Percentiles rank a stretch among this genome's conserved stretches.
These are phyloP conservation scores for Globisporangium alternatum DNA, from an alignment of 352 stramenopile genomes.

Conservation along the genomic window DNA sequence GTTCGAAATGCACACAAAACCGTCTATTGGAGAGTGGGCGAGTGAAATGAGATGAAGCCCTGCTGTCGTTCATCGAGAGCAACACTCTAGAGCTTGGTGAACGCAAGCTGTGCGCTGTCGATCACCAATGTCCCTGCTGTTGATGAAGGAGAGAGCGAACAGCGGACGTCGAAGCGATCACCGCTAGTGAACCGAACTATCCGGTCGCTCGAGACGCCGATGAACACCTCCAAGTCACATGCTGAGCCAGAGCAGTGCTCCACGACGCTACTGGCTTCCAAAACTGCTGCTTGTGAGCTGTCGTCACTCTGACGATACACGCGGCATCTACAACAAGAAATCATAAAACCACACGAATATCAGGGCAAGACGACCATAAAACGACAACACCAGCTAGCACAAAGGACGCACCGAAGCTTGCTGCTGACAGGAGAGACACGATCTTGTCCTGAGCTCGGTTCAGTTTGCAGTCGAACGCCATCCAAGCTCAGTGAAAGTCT, in stretches of 20 bases:
- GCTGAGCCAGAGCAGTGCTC: conserved; percentile 33
- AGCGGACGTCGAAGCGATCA: conserved; percentile 42
- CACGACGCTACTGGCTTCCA: conserved; percentile 35
- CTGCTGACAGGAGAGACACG: neutral
- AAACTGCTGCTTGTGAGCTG: conserved; percentile 8
- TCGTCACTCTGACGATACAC: conserved; percentile 28
- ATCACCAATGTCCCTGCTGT: conserved; percentile 31
- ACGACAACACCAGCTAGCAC: neutral
- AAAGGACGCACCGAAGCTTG: conserved; percentile 13
- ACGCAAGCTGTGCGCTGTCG: conserved; percentile 41
- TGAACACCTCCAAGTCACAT: conserved; percentile 45
- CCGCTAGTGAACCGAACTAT: conserved; percentile 27
- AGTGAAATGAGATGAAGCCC: neutral
- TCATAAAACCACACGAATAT: neutral
- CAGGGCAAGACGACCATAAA: neutral
- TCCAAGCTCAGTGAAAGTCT: conserved; percentile 31
- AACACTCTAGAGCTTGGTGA: conserved; percentile 30
- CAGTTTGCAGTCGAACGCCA: conserved; percentile 26
- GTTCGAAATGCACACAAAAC: neutral
- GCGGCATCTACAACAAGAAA: conserved; percentile 27
- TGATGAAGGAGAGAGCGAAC: conserved; percentile 21
- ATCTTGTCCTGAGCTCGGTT: neutral
- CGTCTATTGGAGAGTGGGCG: conserved; percentile 6
- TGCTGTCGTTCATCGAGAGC: neutral
- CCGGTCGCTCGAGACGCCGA: conserved; percentile 36